A percentile compares a stretch with the other conserved stretches of the same genome.
phyloP scores from a whole-genome alignment of 345 rosid genomes.

The Salix brachista region DNA sequence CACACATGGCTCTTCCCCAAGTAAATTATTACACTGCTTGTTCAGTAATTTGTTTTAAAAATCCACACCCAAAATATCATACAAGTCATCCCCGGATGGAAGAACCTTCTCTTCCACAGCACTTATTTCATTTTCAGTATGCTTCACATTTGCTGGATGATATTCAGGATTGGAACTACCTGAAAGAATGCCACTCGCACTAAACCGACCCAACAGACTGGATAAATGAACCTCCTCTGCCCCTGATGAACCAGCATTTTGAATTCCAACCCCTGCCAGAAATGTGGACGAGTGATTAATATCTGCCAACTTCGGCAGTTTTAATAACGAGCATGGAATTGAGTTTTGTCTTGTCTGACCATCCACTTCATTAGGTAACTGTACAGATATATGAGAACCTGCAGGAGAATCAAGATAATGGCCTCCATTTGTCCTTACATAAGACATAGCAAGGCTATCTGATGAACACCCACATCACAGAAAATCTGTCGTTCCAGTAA shows the following conservation, averaged over 20 bases:
- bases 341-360: conserved; percentile 17
- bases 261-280: conserved; percentile 12
- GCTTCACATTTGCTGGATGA: conserved; percentile 17
- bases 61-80: no score
- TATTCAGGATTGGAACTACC: conserved; percentile 17
- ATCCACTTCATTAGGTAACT: conserved; percentile 9
- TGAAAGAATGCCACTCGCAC: conserved; percentile 18
- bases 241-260: conserved; percentile 21
- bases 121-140: conserved; percentile 13
- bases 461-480: conserved; percentile 19
- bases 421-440: conserved; percentile 17
- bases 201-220: conserved; percentile 19
- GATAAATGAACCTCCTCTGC: conserved; percentile 31
- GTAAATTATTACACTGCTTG: no score
- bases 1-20: no score
- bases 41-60: no score
- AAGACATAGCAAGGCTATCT: conserved; percentile 11
- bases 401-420: conserved; percentile 14
- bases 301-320: conserved; percentile 13
- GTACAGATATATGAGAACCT: conserved; percentile 11
- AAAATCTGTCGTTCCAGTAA: conserved; percentile 40
- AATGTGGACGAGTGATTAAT: conserved; percentile 8
- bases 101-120: conserved; percentile 24
- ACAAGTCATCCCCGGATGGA: no score
- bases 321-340: conserved; percentile 11